Evolutionary conservation across 352 stramenopile genomes (phyloP), one percentile per base, ranked within the genome.

Genomic region (Discostella stelligera): DNA sequence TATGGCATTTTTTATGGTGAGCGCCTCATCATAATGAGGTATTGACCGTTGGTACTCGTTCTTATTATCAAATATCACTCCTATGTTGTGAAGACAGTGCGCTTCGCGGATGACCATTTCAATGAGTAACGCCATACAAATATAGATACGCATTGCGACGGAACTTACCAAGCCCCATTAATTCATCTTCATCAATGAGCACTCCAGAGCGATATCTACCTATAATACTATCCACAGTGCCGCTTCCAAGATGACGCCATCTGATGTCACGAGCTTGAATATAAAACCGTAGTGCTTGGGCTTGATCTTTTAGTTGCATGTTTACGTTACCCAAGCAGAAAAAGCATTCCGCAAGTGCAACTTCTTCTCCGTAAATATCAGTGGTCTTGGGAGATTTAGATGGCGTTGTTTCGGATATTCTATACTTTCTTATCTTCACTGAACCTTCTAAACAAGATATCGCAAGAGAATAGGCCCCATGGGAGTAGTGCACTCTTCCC

Each of bases 11-110:
- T 85, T 85, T 50, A 85, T 80, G 21, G 68, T 39, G 18, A 85
- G 64, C 6, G 77, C 77, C 60, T 85, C 77, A 70, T 85, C 71
- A 11, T 85, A 85, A 55, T 85, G 77, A 25, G 77, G 77, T 23
- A 79, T 52, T 70, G 77, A 81, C 60, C 77, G 52, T 44, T 81
- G 16, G 25, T 85, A 80, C n/a, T 85, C 77, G 18, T 78, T 78
- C 41, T 85, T 85, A 0, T 81, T 85, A 30, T 85, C 77, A 49
- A 85, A 85, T 16, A 85, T 66, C 41, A 79, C 60, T 21, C 77
- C 77, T 23, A 85, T 81, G 64, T 85, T 85, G 41, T 85, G 77
- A 13, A 85, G 66, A 27, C 77, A 85, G 68, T 85, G 77, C 11
- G 77, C 77, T 44, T 44, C 37, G 13, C 4, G 37, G 2, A 44